Evolutionary conservation across 345 rosid species (phyloP), one percentile per base, ranked within the genome.

Genomic region (Salix udensis): DNA sequence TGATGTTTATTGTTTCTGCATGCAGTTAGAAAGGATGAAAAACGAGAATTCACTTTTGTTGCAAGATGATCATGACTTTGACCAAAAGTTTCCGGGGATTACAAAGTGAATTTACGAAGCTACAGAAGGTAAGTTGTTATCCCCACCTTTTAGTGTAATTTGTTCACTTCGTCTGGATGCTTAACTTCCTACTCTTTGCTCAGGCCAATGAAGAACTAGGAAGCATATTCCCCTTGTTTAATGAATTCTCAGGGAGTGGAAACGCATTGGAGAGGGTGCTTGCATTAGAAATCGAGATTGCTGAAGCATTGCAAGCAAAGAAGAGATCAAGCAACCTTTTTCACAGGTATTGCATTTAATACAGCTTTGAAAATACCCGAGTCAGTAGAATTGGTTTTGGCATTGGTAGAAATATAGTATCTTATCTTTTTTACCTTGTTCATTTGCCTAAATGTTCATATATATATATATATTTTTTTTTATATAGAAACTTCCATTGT

Each of bases 21-120:
- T 73, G 83, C 87, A 96, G 98, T 80, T 96, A 88, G 97, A 96
- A 81, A 88, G 89, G 80, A 93, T 96, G 99, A 96, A 96, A 84
- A 93, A 88, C 65, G 99, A 93, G 87, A 96, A 96, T 77, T 86
- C 91, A 74, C 82, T 81, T 76, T 75, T 84, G 80, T 81, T 88
- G 68, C 84, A 80, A 74, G 87, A 87, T 77, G 89, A 84, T 69
- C 73, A 81, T 79, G 84, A 87, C 44, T 78, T 82, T 24, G 87
- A 84, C 60, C 76, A 87, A 40, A 83, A 88, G 75, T 90, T 87
- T 83, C 94, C 98, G 19, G 87, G 82, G 60, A n/a, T 82, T 96
- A 80, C 89, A 90, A 74, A 85, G 77, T 36, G 96, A 93, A 75
- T 77, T 91, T 80, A 79, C 84, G 80, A 91, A 87, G 78, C 79